Evolutionary conservation across 2,329 filamentous ascomycete genomes (phyloP), one percentile per base, ranked within the genome.

Genomic region (Verticillium nonalfalfae): DNA sequence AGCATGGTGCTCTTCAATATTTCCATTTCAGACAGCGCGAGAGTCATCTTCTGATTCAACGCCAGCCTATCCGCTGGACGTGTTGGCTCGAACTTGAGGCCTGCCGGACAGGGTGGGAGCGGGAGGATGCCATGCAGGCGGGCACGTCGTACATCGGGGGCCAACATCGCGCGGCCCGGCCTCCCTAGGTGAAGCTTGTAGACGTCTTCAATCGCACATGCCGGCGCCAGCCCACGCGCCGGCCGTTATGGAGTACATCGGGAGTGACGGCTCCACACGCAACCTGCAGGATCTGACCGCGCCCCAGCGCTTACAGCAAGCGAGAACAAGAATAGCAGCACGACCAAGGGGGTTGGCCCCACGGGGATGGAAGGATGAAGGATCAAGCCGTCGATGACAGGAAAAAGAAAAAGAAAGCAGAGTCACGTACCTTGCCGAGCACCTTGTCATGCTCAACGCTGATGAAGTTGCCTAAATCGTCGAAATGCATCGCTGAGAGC

Each of bases 361-460:
- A 52, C 45, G 45, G 45, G 45, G 7, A 10, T 52, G n/a, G 18
- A 52, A 18, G n/a, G 45, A 21, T 52, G 45, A 52, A 52, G 45
- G 45, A 52, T 52, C 18, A 18, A 52, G 18, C 45, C 21, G 45
- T 52, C 18, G 4, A 52, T 13, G 45, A 18, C 18, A 59, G 63
- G 55, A 65, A 62, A 5, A 62, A 66, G 57, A 61, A 64, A 13
- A 62, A 66, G 57, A 61, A 64, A 13, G 35, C 54, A 62, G 35
- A 60, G 64, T 59, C 65, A 79, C 81, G 61, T 79, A 89, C 89
- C 77, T 95, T 93, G 67, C 90, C 90, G 21, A 94, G 91, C 61
- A 95, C 81, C 76, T 93, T 93, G 77, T 97, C 93, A 66, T 88
- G 85, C 73, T 98, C 93, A 11, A 93, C 83, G 74, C 89, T 95